Conservation (phyloP, 1,139 yeast genomes). For the Blastobotrys persicus region DNA sequence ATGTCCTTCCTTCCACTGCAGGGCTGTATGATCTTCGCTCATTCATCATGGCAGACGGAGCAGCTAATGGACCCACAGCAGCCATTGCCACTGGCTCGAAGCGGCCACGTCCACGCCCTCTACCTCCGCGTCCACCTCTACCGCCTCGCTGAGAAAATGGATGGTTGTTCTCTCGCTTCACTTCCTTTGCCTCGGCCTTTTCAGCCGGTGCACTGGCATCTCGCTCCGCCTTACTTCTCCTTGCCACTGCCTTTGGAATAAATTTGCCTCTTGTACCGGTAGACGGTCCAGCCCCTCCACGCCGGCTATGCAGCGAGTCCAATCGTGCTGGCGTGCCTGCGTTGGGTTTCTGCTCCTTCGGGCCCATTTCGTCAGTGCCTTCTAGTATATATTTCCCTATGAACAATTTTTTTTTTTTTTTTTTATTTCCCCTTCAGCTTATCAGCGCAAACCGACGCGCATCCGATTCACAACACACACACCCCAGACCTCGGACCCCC, state of each 20-base stretch:
- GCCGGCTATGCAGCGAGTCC: constrained; percentile 16
- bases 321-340: constrained; percentile 6
- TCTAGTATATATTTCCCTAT: no score
- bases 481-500: no score
- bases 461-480: no score
- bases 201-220: constrained; percentile 68
- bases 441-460: no score
- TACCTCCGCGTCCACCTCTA: constrained; percentile 23
- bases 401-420: neutral
- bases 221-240: constrained; percentile 80
- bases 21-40: constrained; percentile 13
- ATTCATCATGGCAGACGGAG: constrained; percentile 25
- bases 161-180: constrained; percentile 8
- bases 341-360: constrained; percentile 9
- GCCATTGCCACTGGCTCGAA: constrained; percentile 34
- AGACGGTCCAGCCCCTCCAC: constrained; percentile 4
- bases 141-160: constrained; percentile 20
- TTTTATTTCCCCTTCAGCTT: neutral
- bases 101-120: constrained; percentile 25
- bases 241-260: constrained; percentile 77
- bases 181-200: constrained; percentile 38
- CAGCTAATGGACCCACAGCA: constrained; percentile 38
- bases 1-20: constrained; percentile 8
- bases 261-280: constrained; percentile 53
- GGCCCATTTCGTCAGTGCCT: constrained; percentile 9